Percentiles rank a stretch among this genome's conserved stretches.
Evolutionary conservation across 2,329 filamentous ascomycete species (phyloP).

Genomic region (Aspergillus sp.): DNA sequence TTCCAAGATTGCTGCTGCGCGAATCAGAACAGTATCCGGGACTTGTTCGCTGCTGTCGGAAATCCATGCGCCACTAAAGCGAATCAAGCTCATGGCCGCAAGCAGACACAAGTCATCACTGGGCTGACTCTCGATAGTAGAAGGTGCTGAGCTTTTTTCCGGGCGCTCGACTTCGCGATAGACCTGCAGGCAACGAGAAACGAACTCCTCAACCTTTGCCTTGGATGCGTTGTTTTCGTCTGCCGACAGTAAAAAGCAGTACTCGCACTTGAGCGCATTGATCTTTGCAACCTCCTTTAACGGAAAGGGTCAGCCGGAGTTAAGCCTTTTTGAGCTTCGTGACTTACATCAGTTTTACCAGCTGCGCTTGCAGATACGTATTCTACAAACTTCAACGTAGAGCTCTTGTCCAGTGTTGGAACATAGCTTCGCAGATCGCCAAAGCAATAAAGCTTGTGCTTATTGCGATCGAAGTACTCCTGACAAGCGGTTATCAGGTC

Average conservation of each 20-base stretch:
- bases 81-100: constrained; percentile 46
- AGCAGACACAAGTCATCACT: constrained; percentile 47
- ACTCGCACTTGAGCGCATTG: constrained; percentile 48
- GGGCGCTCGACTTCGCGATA: constrained; percentile 30
- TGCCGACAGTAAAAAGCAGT: constrained; percentile 41
- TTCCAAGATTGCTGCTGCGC: constrained; percentile 42
- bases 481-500: constrained; percentile 42
- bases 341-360: constrained; percentile 28
- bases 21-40: constrained; percentile 37
- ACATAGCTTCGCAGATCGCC: constrained; percentile 44
- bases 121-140: constrained; percentile 46
- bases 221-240: constrained; percentile 28
- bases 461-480: constrained; percentile 44
- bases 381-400: constrained; percentile 29
- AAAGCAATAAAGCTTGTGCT: constrained; percentile 49
- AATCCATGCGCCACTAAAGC: constrained; percentile 26
- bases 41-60: constrained; percentile 22
- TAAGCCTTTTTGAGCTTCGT: not conserved
- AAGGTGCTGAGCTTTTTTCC: constrained; percentile 28
- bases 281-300: constrained; percentile 37
- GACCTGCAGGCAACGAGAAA: constrained; percentile 39
- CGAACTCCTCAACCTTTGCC: constrained; percentile 38
- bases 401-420: constrained; percentile 29
- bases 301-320: constrained; percentile 14
- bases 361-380: constrained; percentile 25